Percentiles rank a stretch among this genome's conserved stretches.
phyloP scores from a whole-genome alignment of 768 basidiomycete genomes.

The Mycena haematopus region DNA sequence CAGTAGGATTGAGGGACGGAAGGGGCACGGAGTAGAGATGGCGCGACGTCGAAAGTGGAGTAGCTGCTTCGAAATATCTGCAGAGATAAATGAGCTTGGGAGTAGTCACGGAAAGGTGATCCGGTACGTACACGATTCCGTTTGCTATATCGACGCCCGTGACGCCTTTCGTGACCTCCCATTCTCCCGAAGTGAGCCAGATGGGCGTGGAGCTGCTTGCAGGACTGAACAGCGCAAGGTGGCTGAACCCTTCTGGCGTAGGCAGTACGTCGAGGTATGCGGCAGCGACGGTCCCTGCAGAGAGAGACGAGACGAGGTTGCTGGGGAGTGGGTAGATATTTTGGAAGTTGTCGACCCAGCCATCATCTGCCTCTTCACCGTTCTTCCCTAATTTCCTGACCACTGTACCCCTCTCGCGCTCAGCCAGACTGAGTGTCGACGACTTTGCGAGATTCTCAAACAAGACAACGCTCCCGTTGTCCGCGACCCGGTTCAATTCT shows the following conservation, averaged over 20 bases:
- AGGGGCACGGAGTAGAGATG: conserved; percentile 83
- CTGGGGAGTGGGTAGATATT: conserved; percentile 63
- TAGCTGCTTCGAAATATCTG: conserved; percentile 91
- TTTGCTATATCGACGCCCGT: conserved; percentile 71
- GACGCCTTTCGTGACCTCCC: conserved; percentile 87
- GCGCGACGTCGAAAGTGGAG: conserved; percentile 80
- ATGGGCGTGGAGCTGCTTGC: conserved; percentile 69
- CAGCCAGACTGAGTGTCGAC: conserved; percentile 31
- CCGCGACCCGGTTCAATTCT: conserved; percentile 86
- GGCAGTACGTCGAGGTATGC: conserved; percentile 95
- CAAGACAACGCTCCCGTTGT: conserved; percentile 78
- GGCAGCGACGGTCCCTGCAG: conserved; percentile 40
- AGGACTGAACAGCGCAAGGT: conserved; percentile 91
- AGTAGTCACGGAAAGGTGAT: conserved; percentile 16
- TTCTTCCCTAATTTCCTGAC: conserved; percentile 80
- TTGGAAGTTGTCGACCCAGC: conserved; percentile 90
- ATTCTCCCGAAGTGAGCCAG: conserved; percentile 86
- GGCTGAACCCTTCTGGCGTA: conserved; percentile 81
- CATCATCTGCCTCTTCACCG: conserved; percentile 89
- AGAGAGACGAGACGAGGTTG: conserved; percentile 21
- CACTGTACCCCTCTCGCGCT: conserved; percentile 53
- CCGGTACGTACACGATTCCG: conserved; percentile 69
- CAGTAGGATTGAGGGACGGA: conserved; percentile 52
- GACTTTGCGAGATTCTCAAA: conserved; percentile 60
- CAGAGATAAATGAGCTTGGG: conserved; percentile 20